Conservation (phyloP, 257 asterid genomes). For the Avicennia marina region DNA sequence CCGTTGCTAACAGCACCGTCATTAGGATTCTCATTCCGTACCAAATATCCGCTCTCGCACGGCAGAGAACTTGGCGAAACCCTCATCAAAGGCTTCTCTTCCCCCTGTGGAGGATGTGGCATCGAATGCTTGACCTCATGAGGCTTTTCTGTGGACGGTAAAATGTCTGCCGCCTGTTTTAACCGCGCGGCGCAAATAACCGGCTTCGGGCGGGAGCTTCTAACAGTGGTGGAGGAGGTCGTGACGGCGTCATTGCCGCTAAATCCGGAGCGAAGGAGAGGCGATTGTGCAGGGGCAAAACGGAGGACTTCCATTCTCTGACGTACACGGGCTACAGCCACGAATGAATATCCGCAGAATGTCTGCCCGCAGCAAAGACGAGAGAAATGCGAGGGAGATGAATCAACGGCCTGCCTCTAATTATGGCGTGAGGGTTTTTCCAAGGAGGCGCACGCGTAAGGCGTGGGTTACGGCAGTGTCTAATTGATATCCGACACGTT, state of each 20-base stretch:
- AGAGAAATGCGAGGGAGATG: constrained; percentile 13
- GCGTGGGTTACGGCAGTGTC: background rate
- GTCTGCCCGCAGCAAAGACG: constrained; percentile 8
- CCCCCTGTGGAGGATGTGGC: constrained; percentile 2
- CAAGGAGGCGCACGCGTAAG: background rate
- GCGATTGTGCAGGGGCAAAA: constrained; percentile 33
- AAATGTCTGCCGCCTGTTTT: constrained; percentile 27
- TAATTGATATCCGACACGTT: background rate
- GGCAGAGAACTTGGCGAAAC: constrained; percentile 57
- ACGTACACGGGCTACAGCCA: too few species aligned
- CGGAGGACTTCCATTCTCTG: constrained; percentile 42
- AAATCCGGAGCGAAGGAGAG: constrained; percentile 28
- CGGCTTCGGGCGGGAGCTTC: constrained; percentile 18
- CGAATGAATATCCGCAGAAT: too few species aligned
- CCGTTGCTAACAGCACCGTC: constrained; percentile 18
- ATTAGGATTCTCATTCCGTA: constrained; percentile 32
- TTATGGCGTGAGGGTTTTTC: constrained; percentile 11
- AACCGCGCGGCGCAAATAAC: constrained; percentile 28
- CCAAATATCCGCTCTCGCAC: constrained; percentile 59
- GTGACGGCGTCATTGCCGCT: constrained; percentile 19
- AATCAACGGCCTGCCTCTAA: background rate
- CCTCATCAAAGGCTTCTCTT: constrained; percentile 30
- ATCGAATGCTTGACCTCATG: constrained; percentile 7
- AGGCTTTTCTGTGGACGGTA: constrained; percentile 24
- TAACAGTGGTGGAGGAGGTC: constrained; percentile 21